Conservation (phyloP, 768 basidiomycete genomes). For the Tylopilus plumbeoviolaceoides region DNA sequence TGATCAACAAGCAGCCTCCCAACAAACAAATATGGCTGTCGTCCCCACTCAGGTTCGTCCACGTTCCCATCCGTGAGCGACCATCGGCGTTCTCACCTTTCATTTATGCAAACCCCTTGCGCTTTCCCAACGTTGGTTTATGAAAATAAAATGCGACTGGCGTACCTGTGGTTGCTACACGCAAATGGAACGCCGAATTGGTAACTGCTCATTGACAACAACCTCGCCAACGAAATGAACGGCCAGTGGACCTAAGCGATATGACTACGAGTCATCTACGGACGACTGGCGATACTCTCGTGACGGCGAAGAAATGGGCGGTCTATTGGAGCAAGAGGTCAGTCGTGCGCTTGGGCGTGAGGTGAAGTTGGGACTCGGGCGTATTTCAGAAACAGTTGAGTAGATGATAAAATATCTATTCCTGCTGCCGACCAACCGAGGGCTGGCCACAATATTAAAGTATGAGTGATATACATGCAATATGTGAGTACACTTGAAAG, state of each 20-base stretch:
- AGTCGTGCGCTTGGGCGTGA: slow-evolving; percentile 34
- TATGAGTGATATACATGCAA: slow-evolving; percentile 5
- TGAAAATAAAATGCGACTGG: not conserved
- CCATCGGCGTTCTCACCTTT: slow-evolving; percentile 1
- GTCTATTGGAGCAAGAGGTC: slow-evolving; percentile 71
- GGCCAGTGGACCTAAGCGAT: slow-evolving; percentile 85
- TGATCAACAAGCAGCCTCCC: slow-evolving; percentile 96
- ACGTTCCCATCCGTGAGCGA: not conserved
- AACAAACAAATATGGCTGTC: slow-evolving; percentile 98
- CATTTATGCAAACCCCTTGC: not conserved
- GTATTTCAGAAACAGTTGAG: slow-evolving; percentile 22
- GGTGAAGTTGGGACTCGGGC: slow-evolving; percentile 30
- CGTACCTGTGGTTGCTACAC: not conserved
- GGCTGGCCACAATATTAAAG: not conserved
- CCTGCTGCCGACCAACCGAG: not conserved
- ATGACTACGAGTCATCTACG: slow-evolving; percentile 60
- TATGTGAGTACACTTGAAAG: not conserved
- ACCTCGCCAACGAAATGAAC: slow-evolving; percentile 1
- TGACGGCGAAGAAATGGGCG: slow-evolving; percentile 55
- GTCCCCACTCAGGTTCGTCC: slow-evolving; percentile 72
- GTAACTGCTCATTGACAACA: not conserved
- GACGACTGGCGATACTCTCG: slow-evolving; percentile 76
- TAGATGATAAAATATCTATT: slow-evolving; percentile 4
- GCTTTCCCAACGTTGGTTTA: not conserved
- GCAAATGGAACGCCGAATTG: slow-evolving; percentile 2